Base-by-base conservation (phyloP, 805 yeast genomes). In the Wickerhamomyces strasburgensis region DNA sequence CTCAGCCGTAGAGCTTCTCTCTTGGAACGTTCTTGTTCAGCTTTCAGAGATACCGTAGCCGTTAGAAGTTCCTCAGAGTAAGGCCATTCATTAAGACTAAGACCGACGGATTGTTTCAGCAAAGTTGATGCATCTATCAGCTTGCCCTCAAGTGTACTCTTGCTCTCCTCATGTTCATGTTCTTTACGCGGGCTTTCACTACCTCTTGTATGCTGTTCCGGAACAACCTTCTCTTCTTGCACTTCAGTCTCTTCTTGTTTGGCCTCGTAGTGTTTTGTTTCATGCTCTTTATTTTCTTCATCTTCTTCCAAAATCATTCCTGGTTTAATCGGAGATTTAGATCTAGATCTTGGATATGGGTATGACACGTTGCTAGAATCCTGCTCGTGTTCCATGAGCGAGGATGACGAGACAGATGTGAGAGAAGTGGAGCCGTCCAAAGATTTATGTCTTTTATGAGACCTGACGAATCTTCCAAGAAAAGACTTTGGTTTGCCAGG, bases 21-120 rank as follows among this genome's bases (percentile, higher is more conserved):
- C 40, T 54, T 64, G 3, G 72, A 65, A 25, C 51, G 53, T 41
- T 67, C 71, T 40, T 66, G 66, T 35, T 67, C 73, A 4, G 59
- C 51, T 40, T 61, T 65, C 27, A 61, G 51, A 14, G 44, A 39
- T 10, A 69, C 47, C 5, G 64, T 51, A 16, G 65, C 61, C 11
- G 54, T 43, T 10, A 68, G 45, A 0, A 68, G 55, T 7, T 62
- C 61, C n/a, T 55, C 50, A n/a, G 59, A 58, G 42, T 61, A 66
- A 5, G 68, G 66, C 68, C 68, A 64, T 5, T 49, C 42, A 4
- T 31, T 37, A 2, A 37, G 15, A 0, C 36, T 14, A n/a, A 44
- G 17, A 0, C 53, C 53, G 27, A 38, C 11, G 7, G 11, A 11
- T 21, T 21, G 10, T 21, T 11, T 21, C 11, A 21, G 11, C 11